These are phyloP conservation scores for Myriosclerotinia scirpicola DNA, from an alignment of 2,329 filamentous ascomycete species.

Conservation along the genomic window DNA sequence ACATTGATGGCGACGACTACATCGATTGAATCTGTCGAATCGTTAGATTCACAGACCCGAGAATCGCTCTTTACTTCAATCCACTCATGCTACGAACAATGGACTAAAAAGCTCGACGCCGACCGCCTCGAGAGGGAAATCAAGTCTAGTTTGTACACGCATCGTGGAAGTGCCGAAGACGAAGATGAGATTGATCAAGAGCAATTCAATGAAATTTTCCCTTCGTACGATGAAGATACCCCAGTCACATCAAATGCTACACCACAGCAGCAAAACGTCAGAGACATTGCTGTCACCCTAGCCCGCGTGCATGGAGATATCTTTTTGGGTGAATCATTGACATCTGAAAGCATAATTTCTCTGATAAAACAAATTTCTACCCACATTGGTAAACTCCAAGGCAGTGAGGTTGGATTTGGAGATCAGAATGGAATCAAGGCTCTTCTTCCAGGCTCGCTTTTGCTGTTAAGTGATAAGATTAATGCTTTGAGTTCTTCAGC, in stretches of 20 bases:
- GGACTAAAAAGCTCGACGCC: slow-evolving; percentile 72
- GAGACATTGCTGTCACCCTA: slow-evolving; percentile 52
- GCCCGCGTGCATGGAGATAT: slow-evolving; percentile 58
- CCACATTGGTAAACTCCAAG: slow-evolving; percentile 32
- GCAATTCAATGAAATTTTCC: slow-evolving; percentile 80
- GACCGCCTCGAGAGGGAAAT: slow-evolving; percentile 75
- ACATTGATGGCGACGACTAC: slow-evolving; percentile 48
- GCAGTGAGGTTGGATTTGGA: slow-evolving; percentile 22
- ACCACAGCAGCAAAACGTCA: slow-evolving; percentile 26
- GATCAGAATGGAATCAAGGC: slow-evolving; percentile 48
- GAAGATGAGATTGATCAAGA: slow-evolving; percentile 72
- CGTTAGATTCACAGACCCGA: slow-evolving; percentile 46
- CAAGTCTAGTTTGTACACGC: slow-evolving; percentile 78
- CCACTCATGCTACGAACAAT: slow-evolving; percentile 72
- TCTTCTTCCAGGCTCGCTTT: slow-evolving; percentile 65
- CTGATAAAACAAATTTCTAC: slow-evolving; percentile 37
- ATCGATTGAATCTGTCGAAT: slow-evolving; percentile 50
- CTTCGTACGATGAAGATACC: slow-evolving; percentile 61
- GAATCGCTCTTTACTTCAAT: slow-evolving; percentile 65
- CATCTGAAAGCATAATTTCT: slow-evolving; percentile 35
- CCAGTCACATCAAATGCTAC: slow-evolving; percentile 27
- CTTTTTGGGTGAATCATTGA: slow-evolving; percentile 30
- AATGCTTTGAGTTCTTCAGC: slow-evolving; percentile 46
- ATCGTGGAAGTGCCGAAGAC: slow-evolving; percentile 74
- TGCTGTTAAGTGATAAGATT: slow-evolving; percentile 64